Base-by-base conservation (phyloP, 2,329 filamentous ascomycete species). In the Fusarium papillatum region DNA sequence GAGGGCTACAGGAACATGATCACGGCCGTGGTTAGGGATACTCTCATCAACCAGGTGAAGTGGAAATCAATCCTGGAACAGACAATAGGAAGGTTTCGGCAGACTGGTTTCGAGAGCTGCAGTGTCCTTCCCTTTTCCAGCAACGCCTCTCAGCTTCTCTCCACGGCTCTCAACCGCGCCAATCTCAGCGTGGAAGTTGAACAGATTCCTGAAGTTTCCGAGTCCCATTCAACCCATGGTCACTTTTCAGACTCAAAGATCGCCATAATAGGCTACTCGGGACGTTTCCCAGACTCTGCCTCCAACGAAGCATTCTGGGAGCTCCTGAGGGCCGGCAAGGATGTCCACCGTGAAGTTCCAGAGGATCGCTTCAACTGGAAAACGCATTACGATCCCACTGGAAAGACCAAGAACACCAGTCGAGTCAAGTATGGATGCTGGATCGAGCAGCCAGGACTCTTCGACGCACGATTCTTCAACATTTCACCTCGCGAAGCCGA, bases 381-480 rank as follows among this genome's bases (percentile, higher is more conserved):
- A 61, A 89, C 89, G 11, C 93, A 95, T 79, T 91, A 88, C 72
- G 93, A 95, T 77, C 88, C 92, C 4, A 91, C 90, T 3, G 92
- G 92, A 8, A 93, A 93, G 79, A 88, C 86, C 43, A 91, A 91
- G 81, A 94, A 94, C 82, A 94, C 93, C 61, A 92, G 89, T 34
- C 89, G 92, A 75, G 93, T 93, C 2, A 92, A 91, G 16, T 95
- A 90, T 73, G 94, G 94, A 10, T 94, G 93, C 83, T 95, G 85
- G 75, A 83, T 95, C 66, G 90, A 95, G 41, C 88, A 94, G 64
- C 93, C 94, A 0, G 93, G 93, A 57, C 85, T 93, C 14, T 96
- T 96, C 76, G 94, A 96, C 79, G 90, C 93, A 2, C 87, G 90
- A 0, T 95, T 96, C 86, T 96, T 96, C 88, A 95, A 95, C 82